Evolutionary conservation across 495 filamentous ascomycete species (phyloP).

Genomic region (Penicillium macrosclerotiorum): DNA sequence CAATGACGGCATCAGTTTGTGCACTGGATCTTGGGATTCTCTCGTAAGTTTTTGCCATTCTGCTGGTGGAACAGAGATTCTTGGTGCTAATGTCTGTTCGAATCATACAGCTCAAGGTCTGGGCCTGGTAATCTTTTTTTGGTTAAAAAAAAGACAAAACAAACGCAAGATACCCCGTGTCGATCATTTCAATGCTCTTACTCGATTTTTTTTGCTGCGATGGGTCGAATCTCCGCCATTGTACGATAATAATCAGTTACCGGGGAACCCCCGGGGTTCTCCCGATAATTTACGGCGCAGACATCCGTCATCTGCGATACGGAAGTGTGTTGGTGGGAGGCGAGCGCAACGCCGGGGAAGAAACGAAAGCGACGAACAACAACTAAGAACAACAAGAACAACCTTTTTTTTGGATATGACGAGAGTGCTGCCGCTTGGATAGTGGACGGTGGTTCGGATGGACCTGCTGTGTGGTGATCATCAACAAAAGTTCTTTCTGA

Average conservation of each 20-base stretch:
- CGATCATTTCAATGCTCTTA: slow-evolving; percentile 45
- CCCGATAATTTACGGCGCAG: slow-evolving; percentile 38
- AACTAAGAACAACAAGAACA: too few relatives aligned
- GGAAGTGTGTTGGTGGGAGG: slow-evolving; percentile 24
- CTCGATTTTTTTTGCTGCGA: slow-evolving; percentile 36
- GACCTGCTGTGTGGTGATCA: slow-evolving; percentile 1
- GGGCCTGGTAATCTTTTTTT: slow-evolving; percentile 62
- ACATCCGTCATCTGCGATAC: slow-evolving; percentile 28
- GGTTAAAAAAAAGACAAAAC: slow-evolving; percentile 31
- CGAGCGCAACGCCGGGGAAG: slow-evolving; percentile 25
- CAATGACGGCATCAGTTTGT: slow-evolving; percentile 98
- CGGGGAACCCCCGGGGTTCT: slow-evolving; percentile 24
- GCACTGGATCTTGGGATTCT: slow-evolving; percentile 99
- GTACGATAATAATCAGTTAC: slow-evolving; percentile 47
- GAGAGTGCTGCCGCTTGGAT: slow-evolving; percentile 16
- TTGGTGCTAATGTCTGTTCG: slow-evolving; percentile 13
- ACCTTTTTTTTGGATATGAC: slow-evolving; percentile 26
- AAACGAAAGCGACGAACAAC: slow-evolving; percentile 35
- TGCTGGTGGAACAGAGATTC: background rate
- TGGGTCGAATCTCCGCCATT: slow-evolving; percentile 40
- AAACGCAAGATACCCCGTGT: slow-evolving; percentile 47
- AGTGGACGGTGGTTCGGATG: slow-evolving; percentile 13
- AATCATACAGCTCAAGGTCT: slow-evolving; percentile 72
- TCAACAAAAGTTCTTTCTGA: background rate
- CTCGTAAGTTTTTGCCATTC: slow-evolving; percentile 62